Percentiles rank a stretch among this genome's conserved stretches.
phyloP scores from a whole-genome alignment of 2,329 filamentous ascomycete genomes.

The Zymoseptoria brevis region DNA sequence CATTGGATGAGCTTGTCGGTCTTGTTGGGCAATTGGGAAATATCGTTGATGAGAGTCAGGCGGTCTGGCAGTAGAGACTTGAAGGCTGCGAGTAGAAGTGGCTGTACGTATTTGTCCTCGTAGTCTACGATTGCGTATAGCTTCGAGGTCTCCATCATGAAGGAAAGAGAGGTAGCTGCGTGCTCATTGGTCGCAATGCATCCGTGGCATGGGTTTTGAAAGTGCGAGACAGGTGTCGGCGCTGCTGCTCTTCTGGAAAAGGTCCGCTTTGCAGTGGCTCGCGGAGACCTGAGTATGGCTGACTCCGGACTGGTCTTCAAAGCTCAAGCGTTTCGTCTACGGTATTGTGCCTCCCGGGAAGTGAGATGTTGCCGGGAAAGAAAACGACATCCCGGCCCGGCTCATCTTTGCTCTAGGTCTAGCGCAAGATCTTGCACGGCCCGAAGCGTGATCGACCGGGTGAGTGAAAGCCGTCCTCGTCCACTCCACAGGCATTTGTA shows the following conservation, averaged over 20 bases:
- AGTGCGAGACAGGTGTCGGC: too few relatives aligned
- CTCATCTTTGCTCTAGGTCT: not conserved
- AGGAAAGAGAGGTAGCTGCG: not conserved
- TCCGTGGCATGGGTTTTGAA: not conserved
- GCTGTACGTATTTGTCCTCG: conserved; percentile 82
- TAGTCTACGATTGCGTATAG: conserved; percentile 73
- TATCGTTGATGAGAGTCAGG: conserved; percentile 38
- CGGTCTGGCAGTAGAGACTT: conserved; percentile 49
- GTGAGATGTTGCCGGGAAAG: not conserved
- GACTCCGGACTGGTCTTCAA: too few relatives aligned
- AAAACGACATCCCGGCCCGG: not conserved
- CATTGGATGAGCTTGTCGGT: conserved; percentile 62
- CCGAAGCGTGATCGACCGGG: not conserved
- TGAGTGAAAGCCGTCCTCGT: too few relatives aligned
- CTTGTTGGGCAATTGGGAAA: conserved; percentile 45
- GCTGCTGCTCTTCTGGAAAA: too few relatives aligned
- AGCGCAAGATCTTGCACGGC: not conserved
- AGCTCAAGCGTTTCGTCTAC: not conserved
- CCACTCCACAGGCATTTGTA: not conserved
- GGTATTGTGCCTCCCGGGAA: not conserved
- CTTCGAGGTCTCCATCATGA: conserved; percentile 9
- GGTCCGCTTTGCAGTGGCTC: too few relatives aligned
- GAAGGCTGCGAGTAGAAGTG: conserved; percentile 70
- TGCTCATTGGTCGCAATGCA: not conserved
- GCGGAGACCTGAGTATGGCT: too few relatives aligned